Base-by-base conservation (phyloP, 352 stramenopile species). In the Globisporangium takayamanum region DNA sequence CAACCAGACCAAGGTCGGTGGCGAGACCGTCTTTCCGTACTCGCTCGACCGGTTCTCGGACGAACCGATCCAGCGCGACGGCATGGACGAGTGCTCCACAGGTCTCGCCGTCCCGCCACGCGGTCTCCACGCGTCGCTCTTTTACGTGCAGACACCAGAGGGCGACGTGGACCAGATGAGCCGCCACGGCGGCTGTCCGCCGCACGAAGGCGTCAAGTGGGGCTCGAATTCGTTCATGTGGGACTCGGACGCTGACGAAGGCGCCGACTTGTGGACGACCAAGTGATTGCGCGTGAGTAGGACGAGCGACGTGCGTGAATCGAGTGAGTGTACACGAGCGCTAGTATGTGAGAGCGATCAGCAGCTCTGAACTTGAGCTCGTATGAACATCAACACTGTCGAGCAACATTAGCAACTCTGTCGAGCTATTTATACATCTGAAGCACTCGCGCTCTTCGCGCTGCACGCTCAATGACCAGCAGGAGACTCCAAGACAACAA, bases 21-120 rank as follows among this genome's bases (percentile, higher is more conserved):
- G 97, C 30, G 91, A 99, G 72, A 99, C 96, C 0, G 92, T 99
- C n/a, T 99, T 99, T 73, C 96, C 84, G n/a, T 87, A 84, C 67
- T 92, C 84, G 50, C 62, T 84, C 16, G 86, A 93, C 30, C 69
- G 82, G 14, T 90, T 79, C 62, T 86, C 63, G 50, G 71, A 89
- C 47, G 79, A 90, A 44, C 47, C 65, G 16, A 93, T 95, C 50
- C 63, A 85, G 41, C 82, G 85, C 46, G 71, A 68, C 8, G 85
- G 85, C 47, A 95, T 94, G 86, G 65, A 71, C 55, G 84, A 95
- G 65, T 95, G 86, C 68, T 92, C 82, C 6, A 64, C 66, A 2
- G 84, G 86, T 4, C 62, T 94, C 8, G 86, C 84, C 0, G 83
- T 95, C 45, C 84, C 82, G 45, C 83, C 86, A 12, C 64, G 67